These are phyloP conservation scores for Exsudoporus frostii DNA, from an alignment of 768 basidiomycete species.

Conservation along the genomic window DNA sequence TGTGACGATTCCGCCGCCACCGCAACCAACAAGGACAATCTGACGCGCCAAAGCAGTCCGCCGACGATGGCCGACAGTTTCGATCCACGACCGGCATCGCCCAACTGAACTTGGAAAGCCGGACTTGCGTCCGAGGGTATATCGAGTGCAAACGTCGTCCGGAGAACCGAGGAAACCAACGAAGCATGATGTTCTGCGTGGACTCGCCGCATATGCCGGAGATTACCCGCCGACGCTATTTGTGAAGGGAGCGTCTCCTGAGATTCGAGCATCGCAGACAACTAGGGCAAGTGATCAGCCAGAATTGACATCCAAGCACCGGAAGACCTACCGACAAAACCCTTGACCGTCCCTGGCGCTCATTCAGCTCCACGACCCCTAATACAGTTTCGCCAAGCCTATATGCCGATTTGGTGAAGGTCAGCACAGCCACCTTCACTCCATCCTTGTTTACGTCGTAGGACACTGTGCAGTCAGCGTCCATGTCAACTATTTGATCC, in stretches of 20 bases:
- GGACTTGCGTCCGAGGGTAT: slow-evolving; percentile 92
- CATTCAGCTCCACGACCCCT: slow-evolving; percentile 87
- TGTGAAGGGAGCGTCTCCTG: slow-evolving; percentile 77
- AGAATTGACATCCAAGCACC: not conserved
- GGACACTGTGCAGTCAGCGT: slow-evolving; percentile 54
- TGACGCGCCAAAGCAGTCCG: slow-evolving; percentile 88
- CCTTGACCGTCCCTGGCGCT: slow-evolving; percentile 59
- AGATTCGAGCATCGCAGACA: slow-evolving; percentile 86
- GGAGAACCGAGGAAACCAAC: slow-evolving; percentile 65
- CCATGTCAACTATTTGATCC: not conserved
- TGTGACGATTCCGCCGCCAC: slow-evolving; percentile 50
- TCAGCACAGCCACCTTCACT: slow-evolving; percentile 83
- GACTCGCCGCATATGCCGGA: slow-evolving; percentile 60
- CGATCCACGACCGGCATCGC: slow-evolving; percentile 25
- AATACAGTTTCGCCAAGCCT: slow-evolving; percentile 89
- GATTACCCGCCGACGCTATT: slow-evolving; percentile 45
- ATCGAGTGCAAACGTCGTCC: slow-evolving; percentile 85
- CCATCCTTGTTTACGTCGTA: slow-evolving; percentile 96
- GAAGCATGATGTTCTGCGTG: slow-evolving; percentile 86
- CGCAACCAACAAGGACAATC: slow-evolving; percentile 81
- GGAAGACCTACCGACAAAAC: slow-evolving; percentile 70
- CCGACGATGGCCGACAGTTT: slow-evolving; percentile 40
- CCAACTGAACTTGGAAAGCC: slow-evolving; percentile 68
- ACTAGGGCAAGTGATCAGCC: slow-evolving; percentile 39
- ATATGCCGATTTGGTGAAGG: slow-evolving; percentile 89